phyloP scores from a whole-genome alignment of 2,329 filamentous ascomycete genomes.

The Fusarium gaditjirri region DNA sequence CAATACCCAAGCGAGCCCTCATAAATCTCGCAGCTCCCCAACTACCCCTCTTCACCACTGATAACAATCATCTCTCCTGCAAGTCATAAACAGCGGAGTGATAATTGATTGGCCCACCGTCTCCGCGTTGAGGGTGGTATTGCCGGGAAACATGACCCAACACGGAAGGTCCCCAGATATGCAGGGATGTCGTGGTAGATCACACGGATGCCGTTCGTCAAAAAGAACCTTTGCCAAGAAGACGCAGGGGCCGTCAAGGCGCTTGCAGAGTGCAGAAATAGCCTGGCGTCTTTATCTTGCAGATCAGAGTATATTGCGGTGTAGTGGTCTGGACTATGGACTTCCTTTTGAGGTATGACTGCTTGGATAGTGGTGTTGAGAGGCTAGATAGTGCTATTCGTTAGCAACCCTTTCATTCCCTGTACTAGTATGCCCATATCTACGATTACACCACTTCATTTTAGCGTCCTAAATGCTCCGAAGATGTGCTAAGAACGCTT shows the following conservation, averaged over 20 bases:
- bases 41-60: background rate
- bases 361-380: background rate
- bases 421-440: background rate
- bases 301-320: background rate
- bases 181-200: conserved; percentile 1
- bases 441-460: background rate
- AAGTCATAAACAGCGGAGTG: background rate
- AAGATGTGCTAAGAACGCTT: background rate
- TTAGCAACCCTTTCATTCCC: background rate
- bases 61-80: background rate
- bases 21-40: conserved; percentile 13
- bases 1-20: background rate
- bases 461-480: background rate
- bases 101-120: background rate
- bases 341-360: background rate
- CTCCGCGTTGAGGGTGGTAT: background rate
- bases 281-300: background rate
- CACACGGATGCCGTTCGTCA: background rate
- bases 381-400: background rate
- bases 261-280: background rate
- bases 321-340: background rate
- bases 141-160: background rate
- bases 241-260: background rate
- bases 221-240: background rate
- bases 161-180: background rate